These are phyloP conservation scores for Aspergillus tubingensis DNA, from an alignment of 2,329 filamentous ascomycete genomes.

Conservation along the genomic window DNA sequence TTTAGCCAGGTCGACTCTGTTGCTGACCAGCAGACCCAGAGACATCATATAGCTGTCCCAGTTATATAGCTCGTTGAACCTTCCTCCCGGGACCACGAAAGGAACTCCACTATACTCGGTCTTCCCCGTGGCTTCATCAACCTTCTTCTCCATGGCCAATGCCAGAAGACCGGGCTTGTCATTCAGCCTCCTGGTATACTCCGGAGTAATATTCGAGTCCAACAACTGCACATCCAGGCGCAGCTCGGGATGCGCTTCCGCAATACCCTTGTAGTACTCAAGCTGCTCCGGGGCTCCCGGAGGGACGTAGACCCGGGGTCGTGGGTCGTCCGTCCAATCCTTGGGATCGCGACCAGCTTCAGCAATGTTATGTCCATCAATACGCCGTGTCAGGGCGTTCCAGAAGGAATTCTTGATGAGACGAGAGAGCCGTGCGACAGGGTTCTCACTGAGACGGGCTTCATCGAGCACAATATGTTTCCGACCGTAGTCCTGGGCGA, in stretches of 20 bases:
- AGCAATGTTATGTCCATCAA: conserved; percentile 79
- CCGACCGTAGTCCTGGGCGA: conserved; percentile 87
- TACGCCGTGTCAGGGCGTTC: conserved; percentile 83
- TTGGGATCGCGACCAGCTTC: conserved; percentile 87
- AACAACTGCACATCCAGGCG: conserved; percentile 83
- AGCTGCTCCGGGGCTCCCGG: conserved; percentile 80
- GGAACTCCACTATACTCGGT: conserved; percentile 76
- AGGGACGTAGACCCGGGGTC: conserved; percentile 90
- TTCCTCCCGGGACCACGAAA: conserved; percentile 94
- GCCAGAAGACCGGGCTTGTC: conserved; percentile 85
- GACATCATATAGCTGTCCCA: conserved; percentile 99
- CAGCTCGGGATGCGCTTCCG: conserved; percentile 76
- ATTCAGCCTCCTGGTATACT: conserved; percentile 81
- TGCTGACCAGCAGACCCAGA: conserved; percentile 80
- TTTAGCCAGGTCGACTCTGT: conserved; percentile 84
- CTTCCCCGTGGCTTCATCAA: conserved; percentile 67
- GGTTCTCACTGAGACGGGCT: conserved; percentile 89
- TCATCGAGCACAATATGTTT: conserved; percentile 91
- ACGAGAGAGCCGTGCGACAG: conserved; percentile 81
- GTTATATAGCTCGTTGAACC: conserved; percentile 97
- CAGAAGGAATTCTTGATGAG: conserved; percentile 90
- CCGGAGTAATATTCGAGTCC: conserved; percentile 69
- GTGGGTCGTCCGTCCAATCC: conserved; percentile 88
- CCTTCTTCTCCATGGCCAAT: conserved; percentile 78
- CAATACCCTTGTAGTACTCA: conserved; percentile 83